Evolutionary conservation across 2,329 filamentous ascomycete genomes (phyloP).

Genomic region (Fragosphaeria purpurea): DNA sequence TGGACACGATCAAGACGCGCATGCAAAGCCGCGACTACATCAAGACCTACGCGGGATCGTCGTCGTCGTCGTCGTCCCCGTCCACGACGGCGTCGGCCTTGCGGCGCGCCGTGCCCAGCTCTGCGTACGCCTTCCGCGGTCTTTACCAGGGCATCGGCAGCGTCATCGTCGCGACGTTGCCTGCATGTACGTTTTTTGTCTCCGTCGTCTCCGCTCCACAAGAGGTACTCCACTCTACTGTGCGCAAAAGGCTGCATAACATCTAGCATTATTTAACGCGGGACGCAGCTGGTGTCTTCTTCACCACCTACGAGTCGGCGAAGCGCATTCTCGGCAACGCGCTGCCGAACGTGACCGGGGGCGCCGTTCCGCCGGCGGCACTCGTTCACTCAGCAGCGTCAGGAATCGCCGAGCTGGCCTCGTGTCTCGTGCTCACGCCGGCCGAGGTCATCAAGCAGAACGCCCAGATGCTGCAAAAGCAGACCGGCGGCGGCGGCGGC

Average conservation of each 20-base stretch:
- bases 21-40: slow-evolving; percentile 70
- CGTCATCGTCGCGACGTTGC: slow-evolving; percentile 76
- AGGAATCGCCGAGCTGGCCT: slow-evolving; percentile 68
- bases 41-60: slow-evolving; percentile 34
- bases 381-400: slow-evolving; percentile 66
- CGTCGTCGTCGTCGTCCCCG: background rate
- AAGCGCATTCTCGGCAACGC: slow-evolving; percentile 51
- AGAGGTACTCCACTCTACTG: no score
- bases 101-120: slow-evolving; percentile 19
- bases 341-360: slow-evolving; percentile 22
- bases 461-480: slow-evolving; percentile 62
- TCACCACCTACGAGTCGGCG: slow-evolving; percentile 75
- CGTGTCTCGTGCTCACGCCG: slow-evolving; percentile 77
- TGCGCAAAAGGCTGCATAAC: no score
- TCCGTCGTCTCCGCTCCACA: background rate
- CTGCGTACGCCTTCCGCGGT: slow-evolving; percentile 49
- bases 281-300: slow-evolving; percentile 65
- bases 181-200: slow-evolving; percentile 52
- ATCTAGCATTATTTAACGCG: no score
- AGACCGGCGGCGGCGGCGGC: slow-evolving; percentile 6
- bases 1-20: slow-evolving; percentile 84
- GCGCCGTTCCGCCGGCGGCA: slow-evolving; percentile 46
- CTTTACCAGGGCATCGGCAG: slow-evolving; percentile 83
- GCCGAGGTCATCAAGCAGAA: slow-evolving; percentile 92
- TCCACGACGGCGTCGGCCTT: background rate